Evolutionary conservation across 257 asterid species (phyloP), one percentile per base, ranked within the genome.

Genomic region (Echium plantagineum): DNA sequence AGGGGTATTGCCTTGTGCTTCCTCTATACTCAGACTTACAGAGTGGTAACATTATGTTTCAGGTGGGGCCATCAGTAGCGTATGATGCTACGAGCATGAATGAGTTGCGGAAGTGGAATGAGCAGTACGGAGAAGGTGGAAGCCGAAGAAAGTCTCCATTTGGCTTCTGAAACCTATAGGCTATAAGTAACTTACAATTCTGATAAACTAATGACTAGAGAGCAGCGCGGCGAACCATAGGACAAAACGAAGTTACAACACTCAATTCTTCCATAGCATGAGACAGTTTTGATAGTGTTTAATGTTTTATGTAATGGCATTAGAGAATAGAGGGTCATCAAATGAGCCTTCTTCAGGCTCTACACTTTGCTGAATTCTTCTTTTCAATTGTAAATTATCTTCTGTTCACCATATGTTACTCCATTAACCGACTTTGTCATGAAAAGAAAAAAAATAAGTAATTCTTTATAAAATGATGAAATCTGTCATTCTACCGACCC

Each of bases 31-130:
- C 7, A n/a, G 32, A 28, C 32, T 28, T 2, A 28, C 32, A 28
- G 32, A 28, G 32, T 28, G 32, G 7, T 28, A 28, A 42, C 12
- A 2, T 1, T 13, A 10, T 42, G 66, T 52, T 69, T 15, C 79
- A 93, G 97, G 98, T 93, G 66, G 98, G 98, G 28, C 97, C 98
- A 10, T 93, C 98, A 15, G 98, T 93, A 59, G 94, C 98, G 13
- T 89, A 81, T 51, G 97, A 93, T 65, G 98, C 98, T 24, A 76
- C 89, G 15, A 88, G 89, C 76, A 93, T 86, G 98, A 93, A 86
- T 53, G 95, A 88, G 67, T 72, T 93, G 72, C 76, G 98, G 69
- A 93, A 93, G 79, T 93, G 98, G 98, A 88, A 93, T 35, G 98
- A 89, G 62, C 97, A 81, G 65, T 93, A 93, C n/a, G 98, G 98